Evolutionary conservation across 1,284 basidiomycete species (phyloP).

Genomic region (Apiotrichum brassicae): DNA sequence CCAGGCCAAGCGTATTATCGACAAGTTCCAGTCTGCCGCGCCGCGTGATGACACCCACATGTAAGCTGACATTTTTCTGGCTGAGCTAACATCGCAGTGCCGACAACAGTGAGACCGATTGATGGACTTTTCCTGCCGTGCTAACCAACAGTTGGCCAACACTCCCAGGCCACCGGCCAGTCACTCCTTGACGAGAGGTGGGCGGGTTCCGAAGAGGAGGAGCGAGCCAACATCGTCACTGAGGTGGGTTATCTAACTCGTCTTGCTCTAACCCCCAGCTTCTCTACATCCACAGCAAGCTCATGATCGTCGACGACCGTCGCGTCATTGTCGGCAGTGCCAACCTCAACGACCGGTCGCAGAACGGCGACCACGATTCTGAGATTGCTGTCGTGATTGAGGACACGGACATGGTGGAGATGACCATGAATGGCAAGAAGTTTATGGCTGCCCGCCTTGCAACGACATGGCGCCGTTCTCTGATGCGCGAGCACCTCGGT

Average conservation of each 20-base stretch:
- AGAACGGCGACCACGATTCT: conserved; percentile 78
- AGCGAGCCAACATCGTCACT: conserved; percentile 69
- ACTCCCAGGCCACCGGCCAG: conserved; percentile 60
- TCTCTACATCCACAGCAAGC: conserved; percentile 47
- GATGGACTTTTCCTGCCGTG: background rate
- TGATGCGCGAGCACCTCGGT: conserved; percentile 68
- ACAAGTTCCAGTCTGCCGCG: conserved; percentile 62
- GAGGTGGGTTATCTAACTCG: conserved; percentile 56
- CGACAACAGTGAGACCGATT: conserved; percentile 4
- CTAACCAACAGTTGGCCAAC: conserved; percentile 63
- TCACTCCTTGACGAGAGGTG: conserved; percentile 65
- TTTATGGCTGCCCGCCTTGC: conserved; percentile 43
- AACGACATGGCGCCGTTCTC: conserved; percentile 35
- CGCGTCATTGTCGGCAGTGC: conserved; percentile 59
- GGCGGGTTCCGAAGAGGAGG: conserved; percentile 74
- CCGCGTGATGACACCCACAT: conserved; percentile 26
- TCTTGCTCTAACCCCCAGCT: conserved; percentile 19
- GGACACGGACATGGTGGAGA: conserved; percentile 69
- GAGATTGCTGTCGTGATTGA: conserved; percentile 85
- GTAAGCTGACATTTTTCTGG: conserved; percentile 17
- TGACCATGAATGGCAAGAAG: conserved; percentile 68
- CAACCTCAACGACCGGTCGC: conserved; percentile 59
- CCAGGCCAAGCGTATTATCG: conserved; percentile 57
- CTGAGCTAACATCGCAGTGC: background rate
- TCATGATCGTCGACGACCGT: conserved; percentile 91